Percentiles rank a stretch among this genome's conserved stretches.
Evolutionary conservation across 768 basidiomycete genomes (phyloP).

Genomic region (Tulasnella sp.): DNA sequence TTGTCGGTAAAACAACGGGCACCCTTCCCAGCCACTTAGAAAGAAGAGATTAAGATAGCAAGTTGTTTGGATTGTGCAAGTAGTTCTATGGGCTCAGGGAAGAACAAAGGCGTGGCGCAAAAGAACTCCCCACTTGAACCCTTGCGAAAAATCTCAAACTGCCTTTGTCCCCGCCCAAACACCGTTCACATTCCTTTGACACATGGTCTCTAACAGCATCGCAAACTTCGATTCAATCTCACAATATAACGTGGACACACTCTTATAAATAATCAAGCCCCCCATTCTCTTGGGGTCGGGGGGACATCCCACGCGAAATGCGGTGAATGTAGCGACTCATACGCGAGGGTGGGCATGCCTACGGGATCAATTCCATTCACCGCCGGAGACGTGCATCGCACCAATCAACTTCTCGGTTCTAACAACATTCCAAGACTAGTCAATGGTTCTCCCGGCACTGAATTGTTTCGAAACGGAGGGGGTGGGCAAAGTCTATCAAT

Average conservation of each 20-base stretch:
- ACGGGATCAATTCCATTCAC: neutral
- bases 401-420: neutral
- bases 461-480: too few relatives aligned
- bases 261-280: too few relatives aligned
- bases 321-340: neutral
- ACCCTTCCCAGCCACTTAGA: neutral
- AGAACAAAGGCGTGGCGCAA: neutral
- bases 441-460: neutral
- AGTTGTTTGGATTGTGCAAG: neutral
- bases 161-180: neutral
- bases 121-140: neutral
- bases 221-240: neutral
- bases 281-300: too few relatives aligned
- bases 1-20: neutral
- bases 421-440: too few relatives aligned
- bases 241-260: neutral
- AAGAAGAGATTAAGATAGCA: neutral
- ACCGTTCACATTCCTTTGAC: neutral
- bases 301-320: neutral
- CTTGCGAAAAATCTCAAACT: neutral
- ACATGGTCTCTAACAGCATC: neutral
- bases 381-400: neutral
- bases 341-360: too few relatives aligned
- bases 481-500: constrained; percentile 32
- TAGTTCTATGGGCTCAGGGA: neutral